These are phyloP conservation scores for Papiliotrema terrestris DNA, from an alignment of 1,284 basidiomycete species.

Conservation along the genomic window DNA sequence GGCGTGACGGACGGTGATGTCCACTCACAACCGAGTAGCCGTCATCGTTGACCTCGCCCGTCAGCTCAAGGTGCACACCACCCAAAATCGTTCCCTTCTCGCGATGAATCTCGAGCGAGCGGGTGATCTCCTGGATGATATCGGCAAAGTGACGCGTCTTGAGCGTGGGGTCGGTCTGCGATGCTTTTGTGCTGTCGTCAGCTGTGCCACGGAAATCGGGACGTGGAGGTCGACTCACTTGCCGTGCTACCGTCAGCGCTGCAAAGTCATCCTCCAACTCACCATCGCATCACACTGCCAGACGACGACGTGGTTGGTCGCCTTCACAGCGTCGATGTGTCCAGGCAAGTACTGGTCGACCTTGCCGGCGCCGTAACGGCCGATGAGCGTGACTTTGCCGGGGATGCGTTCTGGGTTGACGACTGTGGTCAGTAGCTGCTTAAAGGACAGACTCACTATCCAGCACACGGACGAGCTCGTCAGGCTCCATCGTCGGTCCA, in stretches of 20 bases:
- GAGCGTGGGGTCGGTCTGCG: conserved; percentile 58
- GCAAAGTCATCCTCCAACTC: conserved; percentile 9
- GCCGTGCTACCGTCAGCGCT: conserved; percentile 23
- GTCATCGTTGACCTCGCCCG: conserved; percentile 87
- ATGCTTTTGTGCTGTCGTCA: conserved; percentile 68
- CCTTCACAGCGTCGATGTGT: conserved; percentile 80
- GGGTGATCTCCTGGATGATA: conserved; percentile 81
- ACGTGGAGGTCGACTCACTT: conserved; percentile 18
- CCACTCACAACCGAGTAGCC: conserved; percentile 72
- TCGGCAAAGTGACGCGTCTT: conserved; percentile 90
- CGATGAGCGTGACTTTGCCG: conserved; percentile 86
- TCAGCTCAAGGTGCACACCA: conserved; percentile 97
- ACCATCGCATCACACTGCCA: conserved; percentile 96
- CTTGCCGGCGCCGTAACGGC: conserved; percentile 86
- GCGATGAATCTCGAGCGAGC: conserved; percentile 76
- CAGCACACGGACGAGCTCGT: conserved; percentile 76
- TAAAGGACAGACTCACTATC: conserved; percentile 57
- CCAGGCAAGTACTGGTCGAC: conserved; percentile 69
- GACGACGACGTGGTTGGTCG: conserved; percentile 76
- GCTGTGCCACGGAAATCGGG: neutral
- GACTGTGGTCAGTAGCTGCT: conserved; percentile 49
- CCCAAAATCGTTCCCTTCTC: conserved; percentile 68
- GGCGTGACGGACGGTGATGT: neutral
- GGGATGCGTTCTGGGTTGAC: conserved; percentile 79
- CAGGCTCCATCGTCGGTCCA: conserved; percentile 76